Conservation (phyloP, 2,329 filamentous ascomycete species). For the Aureobasidium uvarum region DNA sequence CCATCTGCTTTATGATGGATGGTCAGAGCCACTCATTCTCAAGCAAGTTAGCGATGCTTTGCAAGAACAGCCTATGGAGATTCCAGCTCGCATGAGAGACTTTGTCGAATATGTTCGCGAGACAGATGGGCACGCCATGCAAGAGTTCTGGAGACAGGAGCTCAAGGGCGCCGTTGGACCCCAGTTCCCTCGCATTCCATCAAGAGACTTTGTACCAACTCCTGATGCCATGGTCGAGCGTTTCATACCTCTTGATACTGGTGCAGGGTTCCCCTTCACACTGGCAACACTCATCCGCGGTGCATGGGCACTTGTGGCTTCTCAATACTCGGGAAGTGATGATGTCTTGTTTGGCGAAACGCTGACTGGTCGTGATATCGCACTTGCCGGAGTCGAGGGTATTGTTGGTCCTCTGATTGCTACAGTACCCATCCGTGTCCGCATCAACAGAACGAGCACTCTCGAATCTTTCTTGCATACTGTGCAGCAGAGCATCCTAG, state of each 20-base stretch:
- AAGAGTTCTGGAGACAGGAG: conserved; percentile 39
- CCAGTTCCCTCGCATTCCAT: conserved; percentile 39
- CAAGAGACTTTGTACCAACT: conserved; percentile 30
- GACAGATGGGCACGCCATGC: conserved; percentile 31
- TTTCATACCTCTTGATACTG: conserved; percentile 28
- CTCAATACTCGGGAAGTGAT: conserved; percentile 34
- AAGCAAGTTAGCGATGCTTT: conserved; percentile 33
- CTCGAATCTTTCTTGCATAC: conserved; percentile 31
- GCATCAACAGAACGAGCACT: conserved; percentile 33
- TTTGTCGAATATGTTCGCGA: conserved; percentile 40
- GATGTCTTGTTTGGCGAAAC: conserved; percentile 41
- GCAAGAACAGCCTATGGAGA: not conserved
- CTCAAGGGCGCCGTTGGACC: conserved; percentile 37
- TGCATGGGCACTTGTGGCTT: conserved; percentile 38
- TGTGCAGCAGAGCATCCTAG: conserved; percentile 31
- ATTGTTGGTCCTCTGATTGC: conserved; percentile 43
- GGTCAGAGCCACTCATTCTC: conserved; percentile 40
- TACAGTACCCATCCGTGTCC: conserved; percentile 42
- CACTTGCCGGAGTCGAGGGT: conserved; percentile 38
- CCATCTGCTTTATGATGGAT: conserved; percentile 45
- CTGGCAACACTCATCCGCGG: conserved; percentile 36
- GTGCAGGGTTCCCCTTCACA: conserved; percentile 35
- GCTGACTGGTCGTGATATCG: conserved; percentile 39
- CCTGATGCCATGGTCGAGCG: conserved; percentile 34
- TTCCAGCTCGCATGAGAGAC: conserved; percentile 30